Base-by-base conservation (phyloP, 164 flowering plant species). In the Taxillus chinensis region DNA sequence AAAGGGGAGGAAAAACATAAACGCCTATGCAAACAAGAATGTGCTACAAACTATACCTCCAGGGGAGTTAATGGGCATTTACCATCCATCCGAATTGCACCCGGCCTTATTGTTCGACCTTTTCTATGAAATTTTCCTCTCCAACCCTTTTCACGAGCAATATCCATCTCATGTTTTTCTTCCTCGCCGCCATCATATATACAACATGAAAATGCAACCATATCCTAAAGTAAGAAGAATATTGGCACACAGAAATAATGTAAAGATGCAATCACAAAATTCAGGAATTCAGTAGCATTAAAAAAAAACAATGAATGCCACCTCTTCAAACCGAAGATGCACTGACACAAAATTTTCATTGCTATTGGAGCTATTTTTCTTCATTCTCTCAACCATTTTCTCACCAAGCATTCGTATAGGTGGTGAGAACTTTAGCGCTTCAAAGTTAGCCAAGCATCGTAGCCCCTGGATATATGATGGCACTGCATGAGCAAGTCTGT, bases 131-230 rank as follows among this genome's bases (percentile, higher is more conserved):
- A 90, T 63, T 93, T 93, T 61, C 95, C 95, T 73, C 92, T 80
- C 99, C 99, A 90, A 51, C 96, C 71, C 68, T 77, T 84, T 79
- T 89, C 97, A 55, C 99, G 83, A 60, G 87, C 92, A 65, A 76
- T 71, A 75, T 90, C 99, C 99, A 93, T 89, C 69, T 93, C 97
- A 27, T 37, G 85, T 66, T 88, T 90, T 76, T 93, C 99, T 68
- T 83, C 96, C 69, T 83, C 90, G 42, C 99, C 97, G 3, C 97
- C 95, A 78, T 90, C 97, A 79, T 93, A 93, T 58, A 76, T 80
- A 74, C 99, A 93, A 69, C 99, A 93, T 42, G 99, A 93, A 76
- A 90, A 93, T 27, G 97, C 99, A 59, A 93, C 99, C 99, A 93
- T 90, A 74, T 90, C 99, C 99, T 90, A 63, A 55, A 62, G 54